Conservation (phyloP, 805 yeast genomes). For the Cyberlindnera euphorbiiphila region DNA sequence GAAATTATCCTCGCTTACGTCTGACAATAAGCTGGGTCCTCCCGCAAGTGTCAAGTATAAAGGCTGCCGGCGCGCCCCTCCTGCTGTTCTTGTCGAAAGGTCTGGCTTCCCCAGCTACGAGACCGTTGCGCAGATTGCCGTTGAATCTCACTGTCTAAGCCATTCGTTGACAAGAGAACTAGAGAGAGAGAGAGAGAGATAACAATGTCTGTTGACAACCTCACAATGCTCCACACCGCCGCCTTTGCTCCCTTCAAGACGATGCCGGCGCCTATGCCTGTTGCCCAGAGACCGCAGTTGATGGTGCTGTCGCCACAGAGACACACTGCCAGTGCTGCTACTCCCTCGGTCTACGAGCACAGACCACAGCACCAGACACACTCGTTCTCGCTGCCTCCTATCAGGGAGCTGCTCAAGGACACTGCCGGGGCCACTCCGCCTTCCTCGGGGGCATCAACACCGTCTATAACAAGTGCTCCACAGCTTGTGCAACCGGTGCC, state of each 20-base stretch:
- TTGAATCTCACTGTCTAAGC: too few species aligned
- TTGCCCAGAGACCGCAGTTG: constrained; percentile 16
- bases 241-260: constrained; percentile 8
- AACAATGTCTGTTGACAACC: constrained; percentile 14
- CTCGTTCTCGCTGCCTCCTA: constrained; percentile 19
- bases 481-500: constrained; percentile 2
- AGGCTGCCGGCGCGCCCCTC: too few species aligned
- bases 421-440: constrained; percentile 2
- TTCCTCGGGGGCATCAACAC: too few species aligned
- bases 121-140: too few species aligned
- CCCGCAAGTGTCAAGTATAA: too few species aligned
- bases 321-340: constrained; percentile 10
- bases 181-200: background rate
- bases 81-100: too few species aligned
- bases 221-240: constrained; percentile 13
- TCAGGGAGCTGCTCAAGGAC: constrained; percentile 18
- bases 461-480: background rate
- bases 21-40: background rate
- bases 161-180: too few species aligned
- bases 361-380: constrained; percentile 12
- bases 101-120: too few species aligned
- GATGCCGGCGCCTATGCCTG: too few species aligned
- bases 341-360: constrained; percentile 5
- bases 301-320: constrained; percentile 22
- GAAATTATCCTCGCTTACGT: background rate